These are phyloP conservation scores for Platanus orientalis DNA, from an alignment of 164 flowering plant genomes.

Conservation along the genomic window DNA sequence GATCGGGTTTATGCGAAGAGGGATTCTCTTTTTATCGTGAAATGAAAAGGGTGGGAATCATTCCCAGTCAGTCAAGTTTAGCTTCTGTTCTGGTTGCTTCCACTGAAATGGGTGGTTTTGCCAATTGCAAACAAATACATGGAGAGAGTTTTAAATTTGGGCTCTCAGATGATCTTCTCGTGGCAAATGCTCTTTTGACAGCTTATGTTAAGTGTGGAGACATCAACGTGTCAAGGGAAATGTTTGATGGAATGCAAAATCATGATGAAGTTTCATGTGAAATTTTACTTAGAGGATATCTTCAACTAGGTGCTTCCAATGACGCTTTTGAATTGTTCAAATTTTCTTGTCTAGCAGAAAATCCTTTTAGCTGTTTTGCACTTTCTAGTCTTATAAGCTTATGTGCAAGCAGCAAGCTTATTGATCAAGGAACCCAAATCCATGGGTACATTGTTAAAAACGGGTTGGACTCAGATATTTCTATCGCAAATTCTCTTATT, in stretches of 20 bases:
- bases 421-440: constrained; percentile 18
- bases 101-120: constrained; percentile 11
- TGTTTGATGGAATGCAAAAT: constrained; percentile 15
- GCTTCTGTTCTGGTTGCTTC: constrained; percentile 18
- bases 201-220: constrained; percentile 22
- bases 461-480: constrained; percentile 19
- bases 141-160: constrained; percentile 26
- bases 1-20: neutral
- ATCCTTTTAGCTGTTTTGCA: constrained; percentile 14
- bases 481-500: constrained; percentile 26
- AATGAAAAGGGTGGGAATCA: constrained; percentile 22
- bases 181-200: constrained; percentile 20
- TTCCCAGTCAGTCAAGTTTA: constrained; percentile 23
- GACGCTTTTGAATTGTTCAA: constrained; percentile 22
- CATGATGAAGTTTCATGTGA: constrained; percentile 26
- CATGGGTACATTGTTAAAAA: constrained; percentile 21
- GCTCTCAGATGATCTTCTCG: constrained; percentile 15
- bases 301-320: constrained; percentile 5
- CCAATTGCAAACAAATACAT: constrained; percentile 15
- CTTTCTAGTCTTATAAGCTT: constrained; percentile 21
- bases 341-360: constrained; percentile 3
- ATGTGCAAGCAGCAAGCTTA: constrained; percentile 8
- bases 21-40: constrained; percentile 12
- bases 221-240: constrained; percentile 8
- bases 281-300: constrained; percentile 21